Conservation (phyloP, 2,329 filamentous ascomycete species). For the Colletotrichum truncatum region DNA sequence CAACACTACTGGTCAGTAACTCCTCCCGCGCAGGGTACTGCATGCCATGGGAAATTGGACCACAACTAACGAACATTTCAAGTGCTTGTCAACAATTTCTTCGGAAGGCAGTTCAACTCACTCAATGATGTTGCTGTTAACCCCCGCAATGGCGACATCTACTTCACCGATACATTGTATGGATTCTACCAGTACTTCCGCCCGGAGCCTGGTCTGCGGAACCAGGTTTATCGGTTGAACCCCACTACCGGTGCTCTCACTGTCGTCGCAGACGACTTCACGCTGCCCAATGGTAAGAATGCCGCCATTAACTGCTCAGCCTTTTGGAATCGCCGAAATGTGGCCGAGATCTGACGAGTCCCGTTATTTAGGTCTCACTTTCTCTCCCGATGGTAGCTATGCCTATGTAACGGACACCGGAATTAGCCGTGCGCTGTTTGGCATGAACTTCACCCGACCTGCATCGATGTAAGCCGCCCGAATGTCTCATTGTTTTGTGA, state of each 20-base stretch:
- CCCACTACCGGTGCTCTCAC: conserved; percentile 58
- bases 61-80: not conserved
- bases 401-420: conserved; percentile 69
- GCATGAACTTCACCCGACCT: conserved; percentile 49
- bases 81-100: conserved; percentile 67
- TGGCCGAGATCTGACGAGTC: fast-evolving
- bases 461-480: conserved; percentile 54
- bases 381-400: conserved; percentile 60
- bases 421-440: conserved; percentile 52
- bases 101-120: conserved; percentile 68
- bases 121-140: conserved; percentile 67
- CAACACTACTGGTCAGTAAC: conserved; percentile 55
- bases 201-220: conserved; percentile 58
- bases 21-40: not conserved
- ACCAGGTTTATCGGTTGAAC: conserved; percentile 68
- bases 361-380: conserved; percentile 55
- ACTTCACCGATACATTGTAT: conserved; percentile 71
- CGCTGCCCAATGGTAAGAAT: conserved; percentile 58
- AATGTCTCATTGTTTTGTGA: no score
- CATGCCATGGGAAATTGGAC: not conserved
- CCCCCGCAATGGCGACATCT: conserved; percentile 64
- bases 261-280: conserved; percentile 67
- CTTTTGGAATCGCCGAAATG: not conserved
- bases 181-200: conserved; percentile 68
- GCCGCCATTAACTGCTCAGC: no score